Evolutionary conservation across 805 yeast species (phyloP).

Genomic region (Candida pseudofarinosa): DNA sequence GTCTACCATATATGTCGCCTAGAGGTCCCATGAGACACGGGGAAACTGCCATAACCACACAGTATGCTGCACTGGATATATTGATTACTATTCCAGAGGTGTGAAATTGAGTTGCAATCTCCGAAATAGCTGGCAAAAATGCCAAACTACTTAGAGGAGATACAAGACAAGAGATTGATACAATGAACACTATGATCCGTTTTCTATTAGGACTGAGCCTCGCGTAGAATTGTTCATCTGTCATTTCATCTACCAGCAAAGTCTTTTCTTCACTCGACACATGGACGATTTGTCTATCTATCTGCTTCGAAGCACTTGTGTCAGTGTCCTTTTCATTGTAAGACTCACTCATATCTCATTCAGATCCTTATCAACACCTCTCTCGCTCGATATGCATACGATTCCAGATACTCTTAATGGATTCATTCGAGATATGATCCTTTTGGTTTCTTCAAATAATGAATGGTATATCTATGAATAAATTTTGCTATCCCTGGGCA

Average conservation of each 20-base stretch:
- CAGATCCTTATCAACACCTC: neutral
- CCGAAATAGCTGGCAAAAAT: slow-evolving; percentile 50
- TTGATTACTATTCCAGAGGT: slow-evolving; percentile 47
- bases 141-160: slow-evolving; percentile 44
- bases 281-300: neutral
- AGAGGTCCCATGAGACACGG: slow-evolving; percentile 50
- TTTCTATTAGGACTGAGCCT: slow-evolving; percentile 3
- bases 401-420: neutral
- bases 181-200: slow-evolving; percentile 7
- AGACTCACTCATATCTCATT: neutral
- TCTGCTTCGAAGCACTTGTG: neutral
- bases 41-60: slow-evolving; percentile 49
- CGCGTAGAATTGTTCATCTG: neutral
- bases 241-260: neutral
- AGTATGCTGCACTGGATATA: slow-evolving; percentile 47
- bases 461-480: neutral
- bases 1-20: slow-evolving; percentile 51
- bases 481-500: neutral
- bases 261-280: neutral
- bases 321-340: neutral
- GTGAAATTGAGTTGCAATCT: slow-evolving; percentile 41
- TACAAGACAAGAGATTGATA: slow-evolving; percentile 31
- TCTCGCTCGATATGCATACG: neutral
- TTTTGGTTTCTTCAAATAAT: neutral
- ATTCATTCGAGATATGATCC: neutral